Base-by-base conservation (phyloP, 2,329 filamentous ascomycete species). In the Hymenoscyphus infarciens region DNA sequence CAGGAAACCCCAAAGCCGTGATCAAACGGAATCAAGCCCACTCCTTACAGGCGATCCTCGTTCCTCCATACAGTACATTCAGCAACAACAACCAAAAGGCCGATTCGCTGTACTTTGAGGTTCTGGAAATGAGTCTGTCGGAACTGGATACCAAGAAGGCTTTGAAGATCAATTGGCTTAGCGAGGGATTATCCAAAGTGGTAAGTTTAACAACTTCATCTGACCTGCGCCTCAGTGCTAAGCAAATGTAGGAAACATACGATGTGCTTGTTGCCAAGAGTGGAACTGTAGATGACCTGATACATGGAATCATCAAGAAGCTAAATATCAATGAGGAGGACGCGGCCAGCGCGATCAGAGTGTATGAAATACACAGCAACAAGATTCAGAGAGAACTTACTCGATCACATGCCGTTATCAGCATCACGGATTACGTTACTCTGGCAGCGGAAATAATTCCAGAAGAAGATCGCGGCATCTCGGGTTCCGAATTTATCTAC, bases 121-220 rank as follows among this genome's bases (percentile, higher is more conserved):
- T 98, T 31, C 79, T 99, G 49, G 95, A 99, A 66, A 96, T 97
- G 81, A 97, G 92, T 71, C 78, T 99, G 56, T 90, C 91, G 27
- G 96, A 99, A 75, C 82, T 96, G 53, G 95, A 99, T 73, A 95
- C 91, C 62, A 95, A 96, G 80, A 97, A 96, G 80, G 86, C 81
- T 62, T 79, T 98, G 66, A 94, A 91, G 75, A 78, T 99, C 56
- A 90, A 82, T 1, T 94, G 90, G 86, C 80, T 99, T 55, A 90
- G 88, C 49, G 95, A 99, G 66, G 95, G 95, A 53, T 89, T 98
- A 66, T 87, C 87, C 11, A 98, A 97, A 79, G 93, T 97, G 78
- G 90, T 91, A 77, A 75, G 82, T 5, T 11, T 74, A 16, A 59
- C n/a, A 27, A 39, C 25, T 22, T 6, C 16, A 1, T 38, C 7